Evolutionary conservation across 805 yeast species (phyloP).

Genomic region (Pichia ethanolica): DNA sequence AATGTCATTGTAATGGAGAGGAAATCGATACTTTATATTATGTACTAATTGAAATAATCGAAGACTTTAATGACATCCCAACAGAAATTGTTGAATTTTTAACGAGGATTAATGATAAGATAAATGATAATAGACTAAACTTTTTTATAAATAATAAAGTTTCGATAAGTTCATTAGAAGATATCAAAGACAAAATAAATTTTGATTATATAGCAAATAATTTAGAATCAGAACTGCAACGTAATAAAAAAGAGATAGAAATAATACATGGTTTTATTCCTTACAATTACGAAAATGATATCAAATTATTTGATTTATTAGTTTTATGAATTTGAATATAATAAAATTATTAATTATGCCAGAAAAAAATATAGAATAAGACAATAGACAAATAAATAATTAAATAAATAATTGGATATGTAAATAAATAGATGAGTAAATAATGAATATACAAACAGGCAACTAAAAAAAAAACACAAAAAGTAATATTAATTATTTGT

Average conservation of each 20-base stretch:
- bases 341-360: no score
- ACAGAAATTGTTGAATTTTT: conserved; percentile 4
- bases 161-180: neutral
- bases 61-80: conserved; percentile 7
- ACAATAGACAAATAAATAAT: no score
- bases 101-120: conserved; percentile 1
- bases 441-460: no score
- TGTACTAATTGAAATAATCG: conserved; percentile 10
- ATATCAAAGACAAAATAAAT: conserved; percentile 9
- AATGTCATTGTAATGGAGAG: conserved; percentile 18
- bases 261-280: conserved; percentile 9
- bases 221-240: conserved; percentile 10
- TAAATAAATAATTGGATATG: no score
- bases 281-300: conserved; percentile 13
- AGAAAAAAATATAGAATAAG: no score
- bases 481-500: neutral
- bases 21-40: conserved; percentile 21
- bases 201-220: conserved; percentile 10
- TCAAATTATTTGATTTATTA: conserved; percentile 18
- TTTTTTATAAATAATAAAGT: conserved; percentile 3
- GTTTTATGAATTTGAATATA: neutral
- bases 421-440: no score
- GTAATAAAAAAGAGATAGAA: conserved; percentile 9
- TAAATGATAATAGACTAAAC: conserved; percentile 12
- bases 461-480: neutral